phyloP scores from a whole-genome alignment of 2,329 filamentous ascomycete species.

The Colletotrichum trifolii region DNA sequence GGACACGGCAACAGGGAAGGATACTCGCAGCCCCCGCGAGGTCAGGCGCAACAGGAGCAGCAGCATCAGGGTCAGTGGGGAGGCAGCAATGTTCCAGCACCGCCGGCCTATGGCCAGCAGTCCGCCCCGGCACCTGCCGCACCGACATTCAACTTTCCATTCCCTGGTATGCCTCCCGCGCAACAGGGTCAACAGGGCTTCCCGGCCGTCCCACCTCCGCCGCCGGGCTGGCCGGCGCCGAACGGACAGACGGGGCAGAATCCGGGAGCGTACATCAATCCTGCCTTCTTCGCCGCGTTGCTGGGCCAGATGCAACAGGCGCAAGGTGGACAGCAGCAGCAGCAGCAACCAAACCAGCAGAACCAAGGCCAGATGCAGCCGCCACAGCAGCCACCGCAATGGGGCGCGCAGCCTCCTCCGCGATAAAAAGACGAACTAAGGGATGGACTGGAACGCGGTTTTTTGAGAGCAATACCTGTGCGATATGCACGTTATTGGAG shows the following conservation, averaged over 20 bases:
- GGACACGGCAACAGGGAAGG: constrained; percentile 55
- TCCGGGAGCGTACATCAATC: constrained; percentile 64
- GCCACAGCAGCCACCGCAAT: constrained; percentile 40
- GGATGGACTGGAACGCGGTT: background rate
- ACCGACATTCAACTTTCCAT: constrained; percentile 56
- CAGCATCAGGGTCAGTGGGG: constrained; percentile 48
- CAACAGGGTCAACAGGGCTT: constrained; percentile 45
- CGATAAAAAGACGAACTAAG: constrained; percentile 1
- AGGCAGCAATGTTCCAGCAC: constrained; percentile 38
- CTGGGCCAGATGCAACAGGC: constrained; percentile 56
- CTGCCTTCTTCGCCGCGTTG: constrained; percentile 64
- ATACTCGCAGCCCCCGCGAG: constrained; percentile 49
- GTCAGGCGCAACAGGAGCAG: constrained; percentile 34
- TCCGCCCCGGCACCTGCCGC: constrained; percentile 41
- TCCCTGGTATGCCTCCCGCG: constrained; percentile 54
- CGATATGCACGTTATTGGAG: background rate
- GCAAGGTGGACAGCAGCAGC: constrained; percentile 41
- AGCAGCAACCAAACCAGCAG: constrained; percentile 13
- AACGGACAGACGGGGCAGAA: constrained; percentile 47
- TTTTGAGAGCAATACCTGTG: constrained; percentile 1
- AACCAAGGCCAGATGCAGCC: constrained; percentile 42
- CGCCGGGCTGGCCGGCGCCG: constrained; percentile 49
- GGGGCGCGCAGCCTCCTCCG: constrained; percentile 32
- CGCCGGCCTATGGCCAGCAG: constrained; percentile 42
- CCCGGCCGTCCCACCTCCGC: constrained; percentile 55